Evolutionary conservation across 1,284 basidiomycete species (phyloP), one percentile per base, ranked within the genome.

Genomic region (Thecaphora thlaspeos): DNA sequence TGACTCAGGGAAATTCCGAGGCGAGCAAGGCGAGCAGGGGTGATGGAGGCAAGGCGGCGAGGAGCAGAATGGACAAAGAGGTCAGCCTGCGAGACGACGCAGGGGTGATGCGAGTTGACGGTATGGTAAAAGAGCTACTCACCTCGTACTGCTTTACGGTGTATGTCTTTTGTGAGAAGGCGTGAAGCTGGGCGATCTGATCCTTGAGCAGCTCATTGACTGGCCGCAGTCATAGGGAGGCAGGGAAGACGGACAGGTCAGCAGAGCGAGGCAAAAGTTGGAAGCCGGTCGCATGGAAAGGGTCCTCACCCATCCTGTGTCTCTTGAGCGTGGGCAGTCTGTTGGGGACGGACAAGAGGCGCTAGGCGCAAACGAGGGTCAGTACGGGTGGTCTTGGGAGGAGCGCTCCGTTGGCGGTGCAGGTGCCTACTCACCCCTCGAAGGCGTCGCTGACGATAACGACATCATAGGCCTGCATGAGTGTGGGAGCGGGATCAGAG

Each of bases 131-230:
- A n/a, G n/a, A n/a, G n/a, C n/a, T n/a, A 14, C 58, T 62, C 23
- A 46, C 38, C 28, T 54, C 50, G 42, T 71, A 72, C 40, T 70
- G 68, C 26, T 66, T 41, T 0, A 66, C 60, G 8, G 75, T 77
- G 48, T 75, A 76, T 0, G 75, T 76, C 48, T 76, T 75, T 54
- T 80, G 79, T 0, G 78, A 79, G 51, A 80, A 80, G 11, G 80
- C 80, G 51, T 80, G 80, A 38, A 80, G 73, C 55, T 79, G 70
- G 1, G 78, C 80, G 32, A 80, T 80, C 55, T 80, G 77, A 28
- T 77, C 76, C 53, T 79, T 80, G 36, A 80, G 71, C 28, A 74
- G 66, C 12, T 79, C 79, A 54, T 80, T 80, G 48, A 80, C 80
- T 74, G n/a, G n/a, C n/a, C n/a, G n/a, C n/a, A n/a, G n/a, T n/a